These are phyloP conservation scores for Arachnomyces sp. DNA, from an alignment of 2,329 filamentous ascomycete genomes.

Conservation along the genomic window DNA sequence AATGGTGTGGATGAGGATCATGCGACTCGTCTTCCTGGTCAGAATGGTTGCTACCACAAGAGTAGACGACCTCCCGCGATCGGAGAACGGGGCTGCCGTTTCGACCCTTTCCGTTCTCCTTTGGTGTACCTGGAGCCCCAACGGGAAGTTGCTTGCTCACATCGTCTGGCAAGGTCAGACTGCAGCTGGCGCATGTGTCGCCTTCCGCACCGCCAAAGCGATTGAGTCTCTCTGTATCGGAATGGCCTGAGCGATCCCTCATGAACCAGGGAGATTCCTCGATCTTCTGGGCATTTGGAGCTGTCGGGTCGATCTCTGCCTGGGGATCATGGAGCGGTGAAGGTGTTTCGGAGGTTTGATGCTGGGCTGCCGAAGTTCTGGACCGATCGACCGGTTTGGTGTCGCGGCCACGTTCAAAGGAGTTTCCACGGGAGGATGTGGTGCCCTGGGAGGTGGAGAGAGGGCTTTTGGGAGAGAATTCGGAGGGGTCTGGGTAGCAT, in stretches of 20 bases:
- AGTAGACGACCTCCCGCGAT: conserved; percentile 46
- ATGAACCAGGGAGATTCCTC: conserved; percentile 48
- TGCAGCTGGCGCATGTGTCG: conserved; percentile 52
- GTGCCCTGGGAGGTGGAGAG: conserved; percentile 24
- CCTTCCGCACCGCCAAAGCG: conserved; percentile 38
- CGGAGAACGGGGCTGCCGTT: conserved; percentile 50
- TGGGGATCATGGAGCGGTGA: conserved; percentile 9
- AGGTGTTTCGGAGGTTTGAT: conserved; percentile 9
- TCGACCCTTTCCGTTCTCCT: conserved; percentile 41
- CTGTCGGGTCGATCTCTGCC: conserved; percentile 13
- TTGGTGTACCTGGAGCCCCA: conserved; percentile 45
- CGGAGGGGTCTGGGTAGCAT: conserved; percentile 38
- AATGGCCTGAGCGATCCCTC: conserved; percentile 25
- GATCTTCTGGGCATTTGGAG: conserved; percentile 25
- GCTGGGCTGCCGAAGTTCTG: conserved; percentile 11
- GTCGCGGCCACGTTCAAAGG: conserved; percentile 11
- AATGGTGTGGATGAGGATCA: conserved; percentile 29
- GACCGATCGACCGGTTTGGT: conserved; percentile 12
- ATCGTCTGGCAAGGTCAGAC: conserved; percentile 47
- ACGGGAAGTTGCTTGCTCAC: conserved; percentile 47
- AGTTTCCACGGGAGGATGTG: conserved; percentile 14
- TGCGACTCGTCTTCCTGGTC: conserved; percentile 29
- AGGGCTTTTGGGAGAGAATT: conserved; percentile 35
- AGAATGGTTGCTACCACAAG: conserved; percentile 37
- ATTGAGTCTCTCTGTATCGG: conserved; percentile 40